phyloP scores from a whole-genome alignment of 1,139 yeast species.

The Nematodospora anomalae region DNA sequence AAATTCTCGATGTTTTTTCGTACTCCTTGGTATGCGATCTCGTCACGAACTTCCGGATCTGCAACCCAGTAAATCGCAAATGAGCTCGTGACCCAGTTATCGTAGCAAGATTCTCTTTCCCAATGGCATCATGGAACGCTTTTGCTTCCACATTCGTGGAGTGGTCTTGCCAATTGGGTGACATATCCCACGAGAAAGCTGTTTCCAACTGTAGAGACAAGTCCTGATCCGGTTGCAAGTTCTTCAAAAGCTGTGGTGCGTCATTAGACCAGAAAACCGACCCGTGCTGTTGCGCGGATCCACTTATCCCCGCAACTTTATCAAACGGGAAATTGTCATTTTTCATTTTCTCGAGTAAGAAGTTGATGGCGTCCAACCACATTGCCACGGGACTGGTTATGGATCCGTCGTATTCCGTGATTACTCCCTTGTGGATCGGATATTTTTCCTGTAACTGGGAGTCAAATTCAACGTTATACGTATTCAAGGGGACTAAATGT shows the following conservation, averaged over 20 bases:
- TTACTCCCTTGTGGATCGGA: constrained; percentile 71
- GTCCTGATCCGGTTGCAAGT: constrained; percentile 23
- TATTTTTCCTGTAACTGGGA: constrained; percentile 55
- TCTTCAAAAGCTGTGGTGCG: constrained; percentile 41
- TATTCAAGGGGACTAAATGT: constrained; percentile 50
- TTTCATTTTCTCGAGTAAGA: constrained; percentile 57
- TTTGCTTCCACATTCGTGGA: constrained; percentile 72
- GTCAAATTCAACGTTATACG: constrained; percentile 74
- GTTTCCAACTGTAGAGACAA: constrained; percentile 47
- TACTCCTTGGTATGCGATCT: constrained; percentile 53
- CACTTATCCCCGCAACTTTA: constrained; percentile 68
- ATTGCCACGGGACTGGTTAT: constrained; percentile 78
- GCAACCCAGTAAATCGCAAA: constrained; percentile 87
- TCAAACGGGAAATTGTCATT: constrained; percentile 55
- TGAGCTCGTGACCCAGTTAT: constrained; percentile 88
- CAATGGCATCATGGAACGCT: constrained; percentile 59
- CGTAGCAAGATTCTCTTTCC: constrained; percentile 60
- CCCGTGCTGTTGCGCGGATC: constrained; percentile 94
- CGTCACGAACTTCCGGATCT: constrained; percentile 71
- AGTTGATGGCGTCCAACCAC: constrained; percentile 87
- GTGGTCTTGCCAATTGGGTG: constrained; percentile 97
- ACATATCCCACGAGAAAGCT: constrained; percentile 61
- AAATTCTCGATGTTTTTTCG: constrained; percentile 57
- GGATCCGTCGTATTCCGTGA: constrained; percentile 47
- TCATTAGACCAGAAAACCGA: constrained; percentile 73